phyloP scores from a whole-genome alignment of 805 yeast species.

The Spathaspora hagerdaliae region DNA sequence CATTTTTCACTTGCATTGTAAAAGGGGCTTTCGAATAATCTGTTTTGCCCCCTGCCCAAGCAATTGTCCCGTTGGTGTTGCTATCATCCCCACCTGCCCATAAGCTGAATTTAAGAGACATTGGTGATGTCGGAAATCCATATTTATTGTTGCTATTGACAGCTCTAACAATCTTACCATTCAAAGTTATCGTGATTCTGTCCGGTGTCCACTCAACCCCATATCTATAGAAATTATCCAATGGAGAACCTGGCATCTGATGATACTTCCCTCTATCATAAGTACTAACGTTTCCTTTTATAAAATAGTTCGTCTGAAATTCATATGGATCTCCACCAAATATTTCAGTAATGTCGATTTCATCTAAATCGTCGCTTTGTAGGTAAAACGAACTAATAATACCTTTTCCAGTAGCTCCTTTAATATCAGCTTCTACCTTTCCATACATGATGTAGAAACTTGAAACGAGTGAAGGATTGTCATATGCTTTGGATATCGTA shows the following conservation, averaged over 20 bases:
- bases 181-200: constrained; percentile 25
- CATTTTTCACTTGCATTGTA: constrained; percentile 22
- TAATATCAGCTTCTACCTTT: constrained; percentile 31
- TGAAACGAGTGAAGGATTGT: constrained; percentile 30
- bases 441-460: constrained; percentile 32
- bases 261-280: constrained; percentile 36
- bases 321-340: constrained; percentile 32
- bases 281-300: constrained; percentile 34
- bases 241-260: constrained; percentile 18
- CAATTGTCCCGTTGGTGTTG: constrained; percentile 32
- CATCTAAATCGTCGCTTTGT: constrained; percentile 42
- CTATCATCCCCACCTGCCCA: constrained; percentile 41
- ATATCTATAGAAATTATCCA: constrained; percentile 21
- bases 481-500: constrained; percentile 18
- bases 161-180: constrained; percentile 24
- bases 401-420: constrained; percentile 30
- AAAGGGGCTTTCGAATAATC: constrained; percentile 29
- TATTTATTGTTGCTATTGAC: constrained; percentile 16
- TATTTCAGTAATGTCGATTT: constrained; percentile 36
- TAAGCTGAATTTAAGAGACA: constrained; percentile 30
- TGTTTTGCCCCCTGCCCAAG: constrained; percentile 40
- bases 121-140: constrained; percentile 35
- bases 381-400: constrained; percentile 36
- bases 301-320: constrained; percentile 36
- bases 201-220: constrained; percentile 36